Percentiles rank a stretch among this genome's conserved stretches.
Evolutionary conservation across 768 basidiomycete genomes (phyloP).

Genomic region (Lactarius quietus): DNA sequence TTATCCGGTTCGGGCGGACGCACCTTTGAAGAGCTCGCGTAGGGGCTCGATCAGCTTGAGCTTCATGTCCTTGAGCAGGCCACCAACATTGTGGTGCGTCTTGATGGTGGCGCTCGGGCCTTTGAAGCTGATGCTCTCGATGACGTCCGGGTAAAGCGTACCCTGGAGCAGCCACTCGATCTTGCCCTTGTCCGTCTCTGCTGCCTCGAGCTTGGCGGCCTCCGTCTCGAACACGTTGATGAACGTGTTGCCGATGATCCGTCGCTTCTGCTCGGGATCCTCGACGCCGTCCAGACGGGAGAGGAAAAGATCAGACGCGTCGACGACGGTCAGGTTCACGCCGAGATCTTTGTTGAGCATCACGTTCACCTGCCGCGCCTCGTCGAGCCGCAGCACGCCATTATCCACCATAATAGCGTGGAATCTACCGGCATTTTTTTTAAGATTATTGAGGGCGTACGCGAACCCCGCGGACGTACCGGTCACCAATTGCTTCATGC

Average conservation of each 20-base stretch:
- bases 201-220: slow-evolving; percentile 82
- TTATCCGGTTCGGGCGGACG: no score
- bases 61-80: slow-evolving; percentile 95
- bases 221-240: slow-evolving; percentile 97
- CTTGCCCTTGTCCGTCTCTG: slow-evolving; percentile 76
- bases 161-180: slow-evolving; percentile 98
- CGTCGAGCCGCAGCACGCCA: slow-evolving; percentile 90
- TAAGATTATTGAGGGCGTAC: slow-evolving; percentile 7
- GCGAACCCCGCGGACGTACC: slow-evolving; percentile 44
- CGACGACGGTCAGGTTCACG: slow-evolving; percentile 93
- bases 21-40: slow-evolving; percentile 97
- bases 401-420: slow-evolving; percentile 99
- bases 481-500: slow-evolving; percentile 98
- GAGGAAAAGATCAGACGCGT: slow-evolving; percentile 93
- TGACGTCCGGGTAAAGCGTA: slow-evolving; percentile 97
- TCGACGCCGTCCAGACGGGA: slow-evolving; percentile 84
- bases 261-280: slow-evolving; percentile 95
- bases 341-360: slow-evolving; percentile 94
- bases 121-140: slow-evolving; percentile 99
- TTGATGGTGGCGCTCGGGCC: slow-evolving; percentile 99
- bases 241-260: slow-evolving; percentile 98
- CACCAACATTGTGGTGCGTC: slow-evolving; percentile 99
- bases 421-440: slow-evolving; percentile 58
- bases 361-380: slow-evolving; percentile 84
- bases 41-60: slow-evolving; percentile 97